Conservation (phyloP, 176 grass and related monocot species). For the Chrysopogon serrulatus region DNA sequence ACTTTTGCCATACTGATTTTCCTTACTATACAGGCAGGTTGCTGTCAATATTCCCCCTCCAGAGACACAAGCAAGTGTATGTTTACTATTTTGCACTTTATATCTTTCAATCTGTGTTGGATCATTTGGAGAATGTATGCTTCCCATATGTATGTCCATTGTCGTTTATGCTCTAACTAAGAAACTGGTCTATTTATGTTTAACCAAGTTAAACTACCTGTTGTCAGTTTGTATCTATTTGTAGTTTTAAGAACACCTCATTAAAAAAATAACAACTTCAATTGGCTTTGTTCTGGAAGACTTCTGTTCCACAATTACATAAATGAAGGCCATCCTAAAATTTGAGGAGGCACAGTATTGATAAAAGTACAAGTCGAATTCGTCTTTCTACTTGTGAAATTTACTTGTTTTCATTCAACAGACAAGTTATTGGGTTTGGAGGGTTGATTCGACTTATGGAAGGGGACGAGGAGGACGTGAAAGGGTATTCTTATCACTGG, state of each 20-base stretch:
- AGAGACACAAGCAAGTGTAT: conserved; percentile 90
- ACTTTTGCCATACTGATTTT: conserved; percentile 24
- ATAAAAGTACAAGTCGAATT: conserved; percentile 24
- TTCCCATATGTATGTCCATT: neutral
- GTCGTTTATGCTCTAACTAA: neutral
- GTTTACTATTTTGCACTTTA: conserved; percentile 27
- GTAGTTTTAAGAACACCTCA: conserved; percentile 21
- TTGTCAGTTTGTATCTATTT: neutral
- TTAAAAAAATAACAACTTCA: neutral
- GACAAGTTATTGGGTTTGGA: conserved; percentile 99
- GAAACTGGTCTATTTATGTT: neutral
- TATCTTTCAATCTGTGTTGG: conserved; percentile 15
- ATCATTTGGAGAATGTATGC: conserved; percentile 8
- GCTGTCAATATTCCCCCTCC: conserved; percentile 90
- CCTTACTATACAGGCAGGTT: conserved; percentile 59
- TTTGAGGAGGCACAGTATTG: conserved; percentile 23
- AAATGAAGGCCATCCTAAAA: conserved; percentile 27
- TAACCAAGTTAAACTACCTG: neutral
- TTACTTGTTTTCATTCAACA: conserved; percentile 66
- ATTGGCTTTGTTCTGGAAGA: neutral
- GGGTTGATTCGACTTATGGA: conserved; percentile 85
- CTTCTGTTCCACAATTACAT: conserved; percentile 15
- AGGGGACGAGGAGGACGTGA: conserved; percentile 61
- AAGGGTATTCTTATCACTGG: conserved; percentile 80
- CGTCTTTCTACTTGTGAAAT: conserved; percentile 45